These are phyloP conservation scores for Rehmannia glutinosa DNA, from an alignment of 257 asterid species.

Conservation along the genomic window DNA sequence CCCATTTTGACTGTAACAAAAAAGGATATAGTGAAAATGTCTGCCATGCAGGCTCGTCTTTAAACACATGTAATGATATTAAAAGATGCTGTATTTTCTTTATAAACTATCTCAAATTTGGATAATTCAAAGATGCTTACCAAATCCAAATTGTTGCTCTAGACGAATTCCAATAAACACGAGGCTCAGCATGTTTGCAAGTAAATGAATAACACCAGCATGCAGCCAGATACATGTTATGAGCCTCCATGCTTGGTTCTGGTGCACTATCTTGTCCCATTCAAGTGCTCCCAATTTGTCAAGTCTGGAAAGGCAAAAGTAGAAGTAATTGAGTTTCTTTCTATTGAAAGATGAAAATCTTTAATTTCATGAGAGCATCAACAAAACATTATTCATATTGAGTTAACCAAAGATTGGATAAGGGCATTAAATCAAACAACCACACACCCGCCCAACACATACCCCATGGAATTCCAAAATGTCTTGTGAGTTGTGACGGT, in stretches of 20 bases:
- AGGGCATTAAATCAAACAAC: neutral
- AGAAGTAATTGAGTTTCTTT: neutral
- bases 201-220: constrained; percentile 89
- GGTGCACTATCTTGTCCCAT: constrained; percentile 70
- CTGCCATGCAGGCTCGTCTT: neutral
- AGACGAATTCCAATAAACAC: constrained; percentile 88
- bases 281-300: constrained; percentile 79
- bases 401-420: neutral
- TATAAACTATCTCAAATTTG: neutral
- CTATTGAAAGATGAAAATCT: neutral
- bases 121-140: constrained; percentile 33
- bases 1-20: neutral
- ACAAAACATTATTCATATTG: neutral
- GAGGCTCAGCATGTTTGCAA: constrained; percentile 91
- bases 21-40: neutral
- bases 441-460: neutral
- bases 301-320: constrained; percentile 42
- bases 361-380: neutral
- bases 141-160: constrained; percentile 95
- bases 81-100: neutral
- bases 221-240: constrained; percentile 89
- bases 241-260: constrained; percentile 84
- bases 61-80: neutral
- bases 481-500: too few relatives aligned
- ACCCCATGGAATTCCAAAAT: too few relatives aligned